Evolutionary conservation across 2,329 filamentous ascomycete genomes (phyloP), one percentile per base, ranked within the genome.

Genomic region (Monilinia laxa): DNA sequence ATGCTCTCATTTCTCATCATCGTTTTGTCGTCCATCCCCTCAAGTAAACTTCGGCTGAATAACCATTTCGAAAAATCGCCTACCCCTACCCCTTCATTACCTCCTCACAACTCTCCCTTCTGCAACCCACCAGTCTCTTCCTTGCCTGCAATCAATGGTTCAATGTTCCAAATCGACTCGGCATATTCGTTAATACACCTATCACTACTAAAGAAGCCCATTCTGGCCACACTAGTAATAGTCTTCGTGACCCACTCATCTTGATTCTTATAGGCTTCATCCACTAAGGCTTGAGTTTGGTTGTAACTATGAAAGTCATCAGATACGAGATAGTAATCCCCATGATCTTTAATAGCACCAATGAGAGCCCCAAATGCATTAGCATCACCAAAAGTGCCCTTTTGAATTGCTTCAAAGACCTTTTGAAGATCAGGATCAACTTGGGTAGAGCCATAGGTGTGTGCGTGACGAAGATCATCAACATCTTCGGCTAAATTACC

Each of bases 181-280:
- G 95, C 95, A 80, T 99, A 99, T 83, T 97, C 93, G 75, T 94
- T 92, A 78, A 98, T 97, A 80, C 94, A 97, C 51, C 94, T 86
- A 78, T 98, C 94, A 70, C 90, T 94, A 73, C 88, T 93, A 82
- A 98, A 98, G 86, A 98, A 98, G 49, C 94, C 95, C 95, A 99
- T 99, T 52, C 93, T 84, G 9, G 92, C 85, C 23, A 99, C 95
- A 68, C 90, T 91, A 53, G 86, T 88, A 76, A 99, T 98, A 70
- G 86, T 90, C 85, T 97, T 97, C 70, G 87, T 90, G 67, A 96
- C 81, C 95, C 95, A 99, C 74, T 91, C 90, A 68, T 97, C 93
- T 77, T 94, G 91, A 80, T 98, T 90, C 79, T 87, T 87, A 83
- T 96, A 99, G 62, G 92, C 89, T 80, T 94, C 89, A 75, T 99